Conservation (phyloP, 2,329 filamentous ascomycete genomes). For the Diaporthe helianthi region DNA sequence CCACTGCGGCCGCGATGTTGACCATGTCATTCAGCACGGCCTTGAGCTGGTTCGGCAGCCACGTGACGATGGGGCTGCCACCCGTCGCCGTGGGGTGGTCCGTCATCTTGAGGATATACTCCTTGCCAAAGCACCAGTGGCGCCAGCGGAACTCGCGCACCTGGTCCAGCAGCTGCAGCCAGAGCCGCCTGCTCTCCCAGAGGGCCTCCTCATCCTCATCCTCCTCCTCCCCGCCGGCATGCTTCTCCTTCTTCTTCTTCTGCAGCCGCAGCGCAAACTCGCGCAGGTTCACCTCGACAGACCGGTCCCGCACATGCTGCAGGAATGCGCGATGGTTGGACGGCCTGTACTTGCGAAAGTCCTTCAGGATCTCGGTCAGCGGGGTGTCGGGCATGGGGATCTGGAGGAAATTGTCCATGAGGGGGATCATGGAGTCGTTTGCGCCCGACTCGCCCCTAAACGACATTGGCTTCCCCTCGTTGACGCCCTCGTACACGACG, state of each 20-base stretch:
- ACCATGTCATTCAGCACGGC: constrained; percentile 77
- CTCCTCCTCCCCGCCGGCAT: constrained; percentile 36
- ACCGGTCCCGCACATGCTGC: constrained; percentile 66
- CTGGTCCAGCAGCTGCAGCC: constrained; percentile 73
- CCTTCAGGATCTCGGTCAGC: constrained; percentile 83
- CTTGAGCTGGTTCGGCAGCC: constrained; percentile 81
- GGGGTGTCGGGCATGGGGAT: constrained; percentile 89
- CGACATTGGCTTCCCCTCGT: constrained; percentile 71
- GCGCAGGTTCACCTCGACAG: constrained; percentile 59
- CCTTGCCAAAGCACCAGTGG: constrained; percentile 85
- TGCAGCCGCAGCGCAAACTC: constrained; percentile 59
- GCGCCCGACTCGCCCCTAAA: constrained; percentile 94
- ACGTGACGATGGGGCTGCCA: constrained; percentile 82
- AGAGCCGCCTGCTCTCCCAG: constrained; percentile 63
- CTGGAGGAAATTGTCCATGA: constrained; percentile 86
- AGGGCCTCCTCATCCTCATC: constrained; percentile 51
- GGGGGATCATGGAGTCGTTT: constrained; percentile 92
- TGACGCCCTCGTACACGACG: constrained; percentile 86
- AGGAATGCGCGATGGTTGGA: constrained; percentile 89
- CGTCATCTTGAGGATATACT: constrained; percentile 84
- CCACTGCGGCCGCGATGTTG: constrained; percentile 56
- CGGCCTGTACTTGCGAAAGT: constrained; percentile 89
- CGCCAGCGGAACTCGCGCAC: constrained; percentile 84
- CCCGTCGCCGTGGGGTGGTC: constrained; percentile 80
- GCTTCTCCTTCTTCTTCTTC: no score